Conservation (phyloP, 176 grass and related monocot species). For the Typha latifolia region DNA sequence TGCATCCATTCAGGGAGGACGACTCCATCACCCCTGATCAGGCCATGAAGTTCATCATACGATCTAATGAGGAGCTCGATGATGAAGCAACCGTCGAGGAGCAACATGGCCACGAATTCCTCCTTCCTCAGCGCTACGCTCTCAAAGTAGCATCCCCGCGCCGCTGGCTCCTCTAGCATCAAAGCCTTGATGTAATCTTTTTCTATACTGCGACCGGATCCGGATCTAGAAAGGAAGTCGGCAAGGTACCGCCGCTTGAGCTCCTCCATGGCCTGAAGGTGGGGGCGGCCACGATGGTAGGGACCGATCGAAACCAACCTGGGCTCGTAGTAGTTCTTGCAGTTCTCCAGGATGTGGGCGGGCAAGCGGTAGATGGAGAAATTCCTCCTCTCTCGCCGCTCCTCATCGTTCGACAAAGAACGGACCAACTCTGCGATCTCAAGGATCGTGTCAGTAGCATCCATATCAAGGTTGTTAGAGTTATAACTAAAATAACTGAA, state of each 20-base stretch:
- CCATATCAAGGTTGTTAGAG: too few relatives aligned
- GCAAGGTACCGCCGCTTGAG: neutral
- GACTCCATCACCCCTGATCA: too few relatives aligned
- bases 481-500: too few relatives aligned
- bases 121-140: neutral
- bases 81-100: slow-evolving; percentile 21
- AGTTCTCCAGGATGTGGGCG: slow-evolving; percentile 2
- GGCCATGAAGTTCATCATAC: too few relatives aligned
- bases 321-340: slow-evolving; percentile 16
- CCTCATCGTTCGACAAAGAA: too few relatives aligned
- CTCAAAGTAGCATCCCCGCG: slow-evolving; percentile 12
- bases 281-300: neutral
- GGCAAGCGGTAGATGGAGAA: slow-evolving; percentile 13
- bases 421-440: too few relatives aligned
- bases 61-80: slow-evolving; percentile 2
- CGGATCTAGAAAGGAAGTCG: neutral
- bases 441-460: too few relatives aligned
- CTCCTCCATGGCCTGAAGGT: slow-evolving; percentile 10
- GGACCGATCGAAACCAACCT: slow-evolving; percentile 12
- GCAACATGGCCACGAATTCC: slow-evolving; percentile 5
- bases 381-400: neutral
- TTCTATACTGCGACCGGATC: neutral
- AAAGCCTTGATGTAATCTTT: neutral
- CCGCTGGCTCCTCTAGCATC: neutral
- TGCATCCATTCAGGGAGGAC: too few relatives aligned